Percentiles rank a stretch among this genome's conserved stretches.
phyloP scores from a whole-genome alignment of 2,329 filamentous ascomycete genomes.

The Microthyrium microscopicum region DNA sequence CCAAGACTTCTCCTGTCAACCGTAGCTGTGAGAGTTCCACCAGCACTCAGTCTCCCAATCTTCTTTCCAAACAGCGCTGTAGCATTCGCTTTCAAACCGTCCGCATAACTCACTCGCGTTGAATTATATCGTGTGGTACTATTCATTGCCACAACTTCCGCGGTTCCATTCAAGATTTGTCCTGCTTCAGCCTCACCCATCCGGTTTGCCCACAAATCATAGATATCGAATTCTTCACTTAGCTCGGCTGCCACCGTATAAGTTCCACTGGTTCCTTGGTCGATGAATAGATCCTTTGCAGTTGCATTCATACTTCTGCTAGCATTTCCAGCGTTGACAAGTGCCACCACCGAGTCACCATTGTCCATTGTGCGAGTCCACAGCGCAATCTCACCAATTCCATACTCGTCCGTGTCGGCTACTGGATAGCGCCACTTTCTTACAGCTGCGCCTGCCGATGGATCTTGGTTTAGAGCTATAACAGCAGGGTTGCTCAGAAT shows the following conservation, averaged over 20 bases:
- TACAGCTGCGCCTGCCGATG: conserved; percentile 23
- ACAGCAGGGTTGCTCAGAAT: conserved; percentile 33
- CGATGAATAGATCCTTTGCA: conserved; percentile 36
- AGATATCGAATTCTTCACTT: conserved; percentile 32
- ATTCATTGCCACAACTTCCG: conserved; percentile 14
- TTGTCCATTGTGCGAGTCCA: conserved; percentile 32
- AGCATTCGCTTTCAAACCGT: conserved; percentile 26
- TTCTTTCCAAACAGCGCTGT: conserved; percentile 30
- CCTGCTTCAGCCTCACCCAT: conserved; percentile 31
- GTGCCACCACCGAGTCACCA: conserved; percentile 30
- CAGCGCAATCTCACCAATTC: conserved; percentile 30
- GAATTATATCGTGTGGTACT: conserved; percentile 30
- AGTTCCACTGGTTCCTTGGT: conserved; percentile 26
- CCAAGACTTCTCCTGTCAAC: conserved; percentile 33
- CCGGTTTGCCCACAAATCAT: conserved; percentile 39
- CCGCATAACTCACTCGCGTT: conserved; percentile 30
- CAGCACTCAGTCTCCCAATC: conserved; percentile 26
- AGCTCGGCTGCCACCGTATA: conserved; percentile 22
- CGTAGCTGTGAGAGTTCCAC: conserved; percentile 26
- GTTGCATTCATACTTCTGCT: conserved; percentile 31
- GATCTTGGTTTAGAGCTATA: conserved; percentile 33
- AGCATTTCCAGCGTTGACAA: conserved; percentile 33
- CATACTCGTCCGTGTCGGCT: conserved; percentile 24
- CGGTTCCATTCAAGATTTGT: conserved; percentile 26
- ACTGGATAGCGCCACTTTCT: conserved; percentile 30